Evolutionary conservation across 1,139 yeast species (phyloP).

Genomic region (Hyphopichia fennica): DNA sequence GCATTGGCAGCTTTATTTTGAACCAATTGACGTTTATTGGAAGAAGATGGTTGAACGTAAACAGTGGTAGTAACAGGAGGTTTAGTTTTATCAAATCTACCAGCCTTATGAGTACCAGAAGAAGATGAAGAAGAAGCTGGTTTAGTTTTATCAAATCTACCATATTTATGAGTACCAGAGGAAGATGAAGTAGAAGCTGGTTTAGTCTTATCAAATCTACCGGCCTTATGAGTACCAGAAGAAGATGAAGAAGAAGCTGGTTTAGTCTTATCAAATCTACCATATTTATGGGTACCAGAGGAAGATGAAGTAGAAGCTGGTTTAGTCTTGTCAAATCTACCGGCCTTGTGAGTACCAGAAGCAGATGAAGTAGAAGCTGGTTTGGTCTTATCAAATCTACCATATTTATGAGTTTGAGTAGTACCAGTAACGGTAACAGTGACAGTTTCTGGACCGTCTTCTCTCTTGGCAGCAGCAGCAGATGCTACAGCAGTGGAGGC

Average conservation of each 20-base stretch:
- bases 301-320: slow-evolving; percentile 19
- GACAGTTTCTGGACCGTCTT: slow-evolving; percentile 13
- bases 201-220: slow-evolving; percentile 38
- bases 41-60: slow-evolving; percentile 17
- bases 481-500: slow-evolving; percentile 8
- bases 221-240: slow-evolving; percentile 46
- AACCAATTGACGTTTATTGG: slow-evolving; percentile 8
- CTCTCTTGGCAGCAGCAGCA: slow-evolving; percentile 10
- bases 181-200: slow-evolving; percentile 25
- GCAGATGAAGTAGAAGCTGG: slow-evolving; percentile 29
- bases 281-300: slow-evolving; percentile 45
- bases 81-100: slow-evolving; percentile 37
- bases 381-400: slow-evolving; percentile 53
- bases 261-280: slow-evolving; percentile 50
- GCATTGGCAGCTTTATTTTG: slow-evolving; percentile 6
- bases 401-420: slow-evolving; percentile 43
- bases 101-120: slow-evolving; percentile 46
- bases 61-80: slow-evolving; percentile 22
- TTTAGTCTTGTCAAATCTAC: slow-evolving; percentile 44
- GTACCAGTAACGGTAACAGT: slow-evolving; percentile 18
- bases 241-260: slow-evolving; percentile 23
- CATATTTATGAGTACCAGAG: slow-evolving; percentile 48
- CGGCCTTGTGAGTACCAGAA: slow-evolving; percentile 39
- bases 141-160: slow-evolving; percentile 41
- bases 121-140: slow-evolving; percentile 24